Evolutionary conservation across 1,284 basidiomycete species (phyloP).

Genomic region (Fereydounia khargensis): DNA sequence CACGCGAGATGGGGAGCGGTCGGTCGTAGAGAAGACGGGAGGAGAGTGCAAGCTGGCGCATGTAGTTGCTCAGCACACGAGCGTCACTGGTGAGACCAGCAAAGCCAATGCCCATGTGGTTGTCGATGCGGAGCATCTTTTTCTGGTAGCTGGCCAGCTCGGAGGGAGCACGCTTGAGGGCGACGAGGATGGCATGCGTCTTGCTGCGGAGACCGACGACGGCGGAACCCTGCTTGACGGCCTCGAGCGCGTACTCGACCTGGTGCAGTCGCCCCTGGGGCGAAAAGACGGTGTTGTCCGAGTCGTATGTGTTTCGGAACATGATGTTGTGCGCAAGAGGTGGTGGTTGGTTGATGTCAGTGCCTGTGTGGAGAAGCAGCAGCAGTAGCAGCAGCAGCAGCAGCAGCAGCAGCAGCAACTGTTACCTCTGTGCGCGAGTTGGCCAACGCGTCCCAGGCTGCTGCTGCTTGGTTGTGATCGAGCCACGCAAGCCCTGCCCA

Average conservation of each 20-base stretch:
- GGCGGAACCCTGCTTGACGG: constrained; percentile 98
- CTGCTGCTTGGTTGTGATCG: too few relatives aligned
- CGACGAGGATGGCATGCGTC: constrained; percentile 89
- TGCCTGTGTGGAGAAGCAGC: background rate
- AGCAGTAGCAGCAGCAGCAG: too few relatives aligned
- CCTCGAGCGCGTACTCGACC: constrained; percentile 98
- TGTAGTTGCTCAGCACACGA: constrained; percentile 83
- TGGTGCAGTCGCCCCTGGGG: constrained; percentile 68
- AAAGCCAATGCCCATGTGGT: constrained; percentile 97
- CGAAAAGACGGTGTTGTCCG: constrained; percentile 56
- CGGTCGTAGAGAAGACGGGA: constrained; percentile 92
- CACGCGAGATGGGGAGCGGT: constrained; percentile 86
- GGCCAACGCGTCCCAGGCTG: too few relatives aligned
- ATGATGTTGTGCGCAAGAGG: too few relatives aligned
- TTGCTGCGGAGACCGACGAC: constrained; percentile 92
- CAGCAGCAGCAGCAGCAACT: too few relatives aligned
- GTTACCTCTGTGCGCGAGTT: too few relatives aligned
- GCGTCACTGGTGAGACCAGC: constrained; percentile 97
- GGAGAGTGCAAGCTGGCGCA: constrained; percentile 97
- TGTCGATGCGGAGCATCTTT: constrained; percentile 99
- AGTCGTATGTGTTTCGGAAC: constrained; percentile 56
- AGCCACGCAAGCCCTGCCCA: too few relatives aligned
- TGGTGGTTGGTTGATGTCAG: background rate
- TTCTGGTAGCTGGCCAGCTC: constrained; percentile 98
- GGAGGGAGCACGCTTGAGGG: constrained; percentile 97